phyloP scores from a whole-genome alignment of 345 rosid species.

The Acer campestre region DNA sequence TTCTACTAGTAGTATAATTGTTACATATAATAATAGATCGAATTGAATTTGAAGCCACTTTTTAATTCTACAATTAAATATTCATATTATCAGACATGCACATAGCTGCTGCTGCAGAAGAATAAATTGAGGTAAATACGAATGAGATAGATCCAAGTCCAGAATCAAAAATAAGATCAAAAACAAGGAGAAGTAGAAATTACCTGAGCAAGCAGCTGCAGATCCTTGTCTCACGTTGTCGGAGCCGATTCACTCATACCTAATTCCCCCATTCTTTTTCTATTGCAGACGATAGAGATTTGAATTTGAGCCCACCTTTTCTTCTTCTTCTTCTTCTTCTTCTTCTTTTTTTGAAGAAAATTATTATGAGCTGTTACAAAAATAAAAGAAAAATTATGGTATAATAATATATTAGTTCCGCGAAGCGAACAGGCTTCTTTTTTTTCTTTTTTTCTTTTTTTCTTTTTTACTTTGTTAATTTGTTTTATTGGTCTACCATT shows the following conservation, averaged over 20 bases:
- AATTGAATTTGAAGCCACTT: neutral
- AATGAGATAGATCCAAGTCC: neutral
- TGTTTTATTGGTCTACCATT: too few relatives aligned
- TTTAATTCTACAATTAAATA: neutral
- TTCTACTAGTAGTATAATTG: neutral
- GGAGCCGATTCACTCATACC: slow-evolving; percentile 13
- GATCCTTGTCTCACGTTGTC: slow-evolving; percentile 4
- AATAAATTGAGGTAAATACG: neutral
- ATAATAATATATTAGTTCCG: too few relatives aligned
- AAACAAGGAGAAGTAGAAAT: neutral
- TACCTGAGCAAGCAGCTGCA: slow-evolving; percentile 7
- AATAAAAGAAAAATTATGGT: too few relatives aligned
- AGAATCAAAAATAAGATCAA: neutral
- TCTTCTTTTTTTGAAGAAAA: neutral
- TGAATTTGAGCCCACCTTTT: neutral
- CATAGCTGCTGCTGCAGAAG: slow-evolving; percentile 2
- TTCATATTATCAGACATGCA: neutral
- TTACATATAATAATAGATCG: slow-evolving; percentile 1
- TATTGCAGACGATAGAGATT: neutral
- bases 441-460: too few relatives aligned
- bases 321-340: neutral
- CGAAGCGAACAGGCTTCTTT: too few relatives aligned
- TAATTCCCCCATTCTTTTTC: slow-evolving; percentile 6
- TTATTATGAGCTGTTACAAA: slow-evolving; percentile 2
- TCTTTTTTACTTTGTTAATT: too few relatives aligned